phyloP scores from a whole-genome alignment of 2,329 filamentous ascomycete species.

The Pseudocercospora fuligena region DNA sequence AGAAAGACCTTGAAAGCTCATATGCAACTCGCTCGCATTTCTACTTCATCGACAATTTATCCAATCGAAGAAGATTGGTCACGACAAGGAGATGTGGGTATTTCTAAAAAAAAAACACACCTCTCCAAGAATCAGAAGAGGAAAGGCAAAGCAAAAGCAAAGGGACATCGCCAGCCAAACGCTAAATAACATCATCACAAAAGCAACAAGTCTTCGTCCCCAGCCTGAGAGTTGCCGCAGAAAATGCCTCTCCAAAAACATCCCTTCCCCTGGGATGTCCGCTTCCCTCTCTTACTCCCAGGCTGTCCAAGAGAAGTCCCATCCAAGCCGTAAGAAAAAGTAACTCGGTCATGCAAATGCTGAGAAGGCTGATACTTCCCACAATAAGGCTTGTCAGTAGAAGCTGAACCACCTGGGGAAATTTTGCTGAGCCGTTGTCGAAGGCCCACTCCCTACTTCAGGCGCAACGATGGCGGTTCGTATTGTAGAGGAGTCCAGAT shows the following conservation, averaged over 20 bases:
- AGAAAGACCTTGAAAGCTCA: not conserved
- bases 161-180: not conserved
- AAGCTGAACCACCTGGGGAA: slow-evolving; percentile 1
- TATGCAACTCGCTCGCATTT: slow-evolving; percentile 39
- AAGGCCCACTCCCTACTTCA: not conserved
- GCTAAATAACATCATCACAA: slow-evolving; percentile 10
- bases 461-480: not conserved
- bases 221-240: not conserved
- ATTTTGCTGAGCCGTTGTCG: not conserved
- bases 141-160: not conserved
- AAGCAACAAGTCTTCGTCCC: not conserved
- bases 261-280: not conserved
- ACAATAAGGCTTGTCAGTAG: not conserved
- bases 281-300: not conserved
- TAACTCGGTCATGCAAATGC: not conserved
- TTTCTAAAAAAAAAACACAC: not conserved
- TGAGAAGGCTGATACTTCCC: slow-evolving; percentile 11
- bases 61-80: not conserved
- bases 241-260: not conserved
- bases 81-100: slow-evolving; percentile 4
- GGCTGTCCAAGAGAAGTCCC: not conserved
- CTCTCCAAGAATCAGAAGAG: not conserved
- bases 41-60: slow-evolving; percentile 34
- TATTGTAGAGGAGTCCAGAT: not conserved
- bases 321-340: not conserved